Percentiles rank a stretch among this genome's conserved stretches.
Evolutionary conservation across 2,329 filamentous ascomycete genomes (phyloP).

Genomic region (Delphinella strobiligena): DNA sequence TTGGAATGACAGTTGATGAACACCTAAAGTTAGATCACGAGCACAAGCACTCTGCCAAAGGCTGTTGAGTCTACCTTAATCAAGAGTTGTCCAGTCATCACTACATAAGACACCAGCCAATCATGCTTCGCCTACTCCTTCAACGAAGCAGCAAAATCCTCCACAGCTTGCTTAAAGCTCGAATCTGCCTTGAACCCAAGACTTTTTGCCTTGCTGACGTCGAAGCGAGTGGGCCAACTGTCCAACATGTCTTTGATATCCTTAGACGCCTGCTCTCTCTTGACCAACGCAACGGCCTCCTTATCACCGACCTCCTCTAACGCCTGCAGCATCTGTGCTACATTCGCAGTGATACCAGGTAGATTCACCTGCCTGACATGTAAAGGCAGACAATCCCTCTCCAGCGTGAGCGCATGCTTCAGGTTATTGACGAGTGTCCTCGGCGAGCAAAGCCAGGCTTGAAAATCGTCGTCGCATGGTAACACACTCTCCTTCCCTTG

Average conservation of each 20-base stretch:
- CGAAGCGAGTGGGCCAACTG: slow-evolving; percentile 45
- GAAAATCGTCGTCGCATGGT: slow-evolving; percentile 40
- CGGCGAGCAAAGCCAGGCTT: slow-evolving; percentile 47
- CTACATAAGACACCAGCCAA: too few species aligned
- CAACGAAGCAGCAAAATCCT: slow-evolving; percentile 23
- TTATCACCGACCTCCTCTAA: slow-evolving; percentile 43
- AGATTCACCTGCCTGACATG: slow-evolving; percentile 42
- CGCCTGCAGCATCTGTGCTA: slow-evolving; percentile 45
- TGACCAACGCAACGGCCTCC: slow-evolving; percentile 38
- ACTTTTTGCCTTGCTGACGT: slow-evolving; percentile 41
- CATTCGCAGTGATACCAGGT: slow-evolving; percentile 42
- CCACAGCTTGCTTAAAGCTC: slow-evolving; percentile 33
- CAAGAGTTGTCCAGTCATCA: too few species aligned
- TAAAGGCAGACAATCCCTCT: slow-evolving; percentile 35
- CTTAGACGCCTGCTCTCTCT: slow-evolving; percentile 38
- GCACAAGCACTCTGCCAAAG: too few species aligned
- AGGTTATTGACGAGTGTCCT: slow-evolving; percentile 43
- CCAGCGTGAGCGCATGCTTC: slow-evolving; percentile 38
- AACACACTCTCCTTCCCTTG: slow-evolving; percentile 38
- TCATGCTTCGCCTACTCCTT: too few species aligned
- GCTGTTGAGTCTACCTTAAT: too few species aligned
- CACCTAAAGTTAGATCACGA: too few species aligned
- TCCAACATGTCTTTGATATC: slow-evolving; percentile 41
- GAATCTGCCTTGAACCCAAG: slow-evolving; percentile 42
- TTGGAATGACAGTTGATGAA: too few species aligned